A percentile compares a stretch with the other conserved stretches of the same genome.
phyloP scores from a whole-genome alignment of 345 rosid genomes.

The Euphorbia lathyris region DNA sequence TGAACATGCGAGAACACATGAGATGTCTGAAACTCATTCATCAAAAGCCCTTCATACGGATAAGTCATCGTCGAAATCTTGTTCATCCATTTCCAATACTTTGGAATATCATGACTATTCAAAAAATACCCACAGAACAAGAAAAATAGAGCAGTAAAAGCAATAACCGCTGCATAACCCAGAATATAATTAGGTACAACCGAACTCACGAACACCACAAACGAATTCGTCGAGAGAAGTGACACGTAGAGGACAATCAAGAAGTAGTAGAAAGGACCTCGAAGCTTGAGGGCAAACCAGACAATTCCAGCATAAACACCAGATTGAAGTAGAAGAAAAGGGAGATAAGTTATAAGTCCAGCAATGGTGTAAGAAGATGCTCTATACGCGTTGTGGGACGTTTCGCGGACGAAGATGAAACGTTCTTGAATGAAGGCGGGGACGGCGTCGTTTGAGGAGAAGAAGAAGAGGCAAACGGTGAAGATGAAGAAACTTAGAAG shows the following conservation, averaged over 20 bases:
- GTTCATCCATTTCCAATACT: conserved; percentile 69
- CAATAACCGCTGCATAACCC: conserved; percentile 64
- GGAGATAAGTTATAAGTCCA: conserved; percentile 58
- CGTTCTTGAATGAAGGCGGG: conserved; percentile 75
- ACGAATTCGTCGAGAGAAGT: conserved; percentile 66
- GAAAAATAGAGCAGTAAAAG: conserved; percentile 65
- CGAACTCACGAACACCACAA: conserved; percentile 67
- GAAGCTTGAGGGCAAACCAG: conserved; percentile 48
- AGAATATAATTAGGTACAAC: conserved; percentile 63
- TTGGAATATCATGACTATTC: conserved; percentile 45
- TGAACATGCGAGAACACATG: conserved; percentile 16
- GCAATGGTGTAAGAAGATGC: conserved; percentile 68
- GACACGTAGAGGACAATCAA: conserved; percentile 51
- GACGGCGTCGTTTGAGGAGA: conserved; percentile 69
- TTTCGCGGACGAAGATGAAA: conserved; percentile 55
- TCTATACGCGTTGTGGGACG: conserved; percentile 63
- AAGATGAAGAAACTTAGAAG: conserved; percentile 62
- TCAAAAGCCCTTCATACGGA: conserved; percentile 62
- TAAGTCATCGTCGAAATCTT: conserved; percentile 64
- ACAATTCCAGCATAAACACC: conserved; percentile 53
- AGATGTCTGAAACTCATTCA: conserved; percentile 52
- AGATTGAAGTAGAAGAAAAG: conserved; percentile 54
- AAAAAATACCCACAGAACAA: conserved; percentile 68
- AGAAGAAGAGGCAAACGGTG: conserved; percentile 64
- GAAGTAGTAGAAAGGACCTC: conserved; percentile 50